Conservation (phyloP, 1,139 yeast species). For the Schwanniomyces etchellsii region DNA sequence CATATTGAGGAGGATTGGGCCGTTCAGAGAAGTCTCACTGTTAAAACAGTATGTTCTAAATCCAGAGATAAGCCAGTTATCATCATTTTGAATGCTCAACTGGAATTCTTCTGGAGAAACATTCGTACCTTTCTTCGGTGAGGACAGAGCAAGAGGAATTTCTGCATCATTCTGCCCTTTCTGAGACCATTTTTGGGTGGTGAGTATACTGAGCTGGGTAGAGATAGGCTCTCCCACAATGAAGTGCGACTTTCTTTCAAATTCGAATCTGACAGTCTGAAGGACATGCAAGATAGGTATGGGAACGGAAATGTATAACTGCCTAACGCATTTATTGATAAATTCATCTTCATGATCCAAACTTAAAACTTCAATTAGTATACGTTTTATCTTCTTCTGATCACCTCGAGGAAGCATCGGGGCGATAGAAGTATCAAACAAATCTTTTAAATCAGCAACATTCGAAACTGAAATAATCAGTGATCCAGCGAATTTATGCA, state of each 20-base stretch:
- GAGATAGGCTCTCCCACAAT: constrained; percentile 61
- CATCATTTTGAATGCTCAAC: constrained; percentile 28
- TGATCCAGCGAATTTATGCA: constrained; percentile 33
- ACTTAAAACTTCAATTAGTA: constrained; percentile 11
- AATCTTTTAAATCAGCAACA: constrained; percentile 9
- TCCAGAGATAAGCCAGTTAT: constrained; percentile 71
- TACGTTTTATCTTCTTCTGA: constrained; percentile 7
- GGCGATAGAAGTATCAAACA: not conserved
- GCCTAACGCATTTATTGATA: constrained; percentile 12
- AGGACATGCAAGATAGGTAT: constrained; percentile 48
- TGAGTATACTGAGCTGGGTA: constrained; percentile 36
- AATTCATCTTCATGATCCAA: constrained; percentile 1
- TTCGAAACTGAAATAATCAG: constrained; percentile 19
- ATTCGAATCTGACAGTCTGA: constrained; percentile 43
- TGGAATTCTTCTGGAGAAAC: constrained; percentile 18
- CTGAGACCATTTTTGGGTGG: constrained; percentile 41
- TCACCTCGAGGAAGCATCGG: constrained; percentile 10
- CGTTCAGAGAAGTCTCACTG: constrained; percentile 15
- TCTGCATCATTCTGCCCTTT: constrained; percentile 6
- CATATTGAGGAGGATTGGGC: constrained; percentile 25
- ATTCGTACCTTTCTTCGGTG: constrained; percentile 13
- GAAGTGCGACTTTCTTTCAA: constrained; percentile 34
- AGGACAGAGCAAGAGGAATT: constrained; percentile 20
- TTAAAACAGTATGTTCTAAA: constrained; percentile 45
- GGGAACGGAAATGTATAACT: constrained; percentile 43